Evolutionary conservation across 1,284 basidiomycete species (phyloP), one percentile per base, ranked within the genome.

Genomic region (Filobasidium uniguttulatum): DNA sequence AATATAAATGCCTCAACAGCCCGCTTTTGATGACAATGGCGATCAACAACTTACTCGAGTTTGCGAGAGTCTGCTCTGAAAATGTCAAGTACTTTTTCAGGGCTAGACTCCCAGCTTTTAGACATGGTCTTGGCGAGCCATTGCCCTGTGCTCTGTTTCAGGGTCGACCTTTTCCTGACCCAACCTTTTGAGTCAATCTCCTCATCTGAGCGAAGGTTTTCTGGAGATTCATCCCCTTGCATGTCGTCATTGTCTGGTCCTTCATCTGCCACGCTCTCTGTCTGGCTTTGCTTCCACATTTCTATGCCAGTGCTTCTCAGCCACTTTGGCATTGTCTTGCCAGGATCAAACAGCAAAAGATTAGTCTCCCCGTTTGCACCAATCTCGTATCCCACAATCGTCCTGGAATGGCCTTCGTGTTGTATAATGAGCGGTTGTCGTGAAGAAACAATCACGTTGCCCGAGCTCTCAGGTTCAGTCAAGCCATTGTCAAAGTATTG

Each of bases 351-450:
- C 8, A 77, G 70, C 9, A 90, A 70, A 2, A 91, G 71, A 56
- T 78, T 80, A 34, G 77, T 71, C 12, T 71, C 67, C 5, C 79
- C 81, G 19, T 71, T 71, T 55, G 73, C 75, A 26, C 69, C 72
- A 33, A 79, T 66, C 62, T 90, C 85, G 58, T 82, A 88, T 1
- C 87, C 87, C 2, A 90, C 74, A 14, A 91, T 78, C 1, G 81
- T 82, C n/a, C 83, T 70, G 14, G 87, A 90, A 68, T 91, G 87
- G 0, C 86, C 85, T 3, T 74, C 63, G 58, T 85, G 80, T 71
- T 90, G 79, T 7, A 9, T n/a, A 2, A 48, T n/a, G 51, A 41
- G 15, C n/a, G 14, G 10, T 34, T 49, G 22, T 23, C 23, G 22
- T 49, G 19, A 12, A 20, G 30, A 23, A 5, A 40, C 47, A 7